phyloP scores from a whole-genome alignment of 2,329 filamentous ascomycete genomes.

The Colletotrichum spinosum region DNA sequence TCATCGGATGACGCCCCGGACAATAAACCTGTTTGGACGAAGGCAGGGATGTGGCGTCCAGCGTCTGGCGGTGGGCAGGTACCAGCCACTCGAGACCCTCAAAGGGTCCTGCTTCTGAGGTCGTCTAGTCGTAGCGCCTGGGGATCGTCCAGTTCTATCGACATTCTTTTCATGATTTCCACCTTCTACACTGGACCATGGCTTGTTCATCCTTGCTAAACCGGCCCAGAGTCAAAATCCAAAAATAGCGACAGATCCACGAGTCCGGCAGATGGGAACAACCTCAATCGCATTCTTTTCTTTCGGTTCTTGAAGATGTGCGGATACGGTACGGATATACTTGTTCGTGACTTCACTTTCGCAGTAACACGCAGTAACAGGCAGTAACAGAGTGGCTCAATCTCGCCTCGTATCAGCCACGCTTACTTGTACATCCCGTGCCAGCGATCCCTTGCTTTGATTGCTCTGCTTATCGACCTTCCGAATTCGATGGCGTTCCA shows the following conservation, averaged over 20 bases:
- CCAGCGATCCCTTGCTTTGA: background rate
- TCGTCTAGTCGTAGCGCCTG: constrained; percentile 9
- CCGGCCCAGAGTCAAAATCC: background rate
- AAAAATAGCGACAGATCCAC: background rate
- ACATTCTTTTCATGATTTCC: too few species aligned
- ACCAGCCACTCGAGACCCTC: constrained; percentile 30
- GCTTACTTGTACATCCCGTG: background rate
- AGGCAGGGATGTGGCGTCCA: constrained; percentile 22
- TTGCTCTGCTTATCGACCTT: constrained; percentile 30
- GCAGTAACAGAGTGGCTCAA: too few species aligned
- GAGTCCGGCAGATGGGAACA: background rate
- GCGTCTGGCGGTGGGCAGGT: constrained; percentile 11
- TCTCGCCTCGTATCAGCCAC: too few species aligned
- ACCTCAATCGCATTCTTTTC: background rate
- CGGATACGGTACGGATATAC: too few species aligned
- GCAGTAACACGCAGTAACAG: too few species aligned
- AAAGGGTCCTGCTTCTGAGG: constrained; percentile 24
- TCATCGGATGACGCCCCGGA: constrained; percentile 27
- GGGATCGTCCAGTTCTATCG: background rate
- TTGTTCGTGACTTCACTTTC: too few species aligned
- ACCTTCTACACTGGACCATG: background rate
- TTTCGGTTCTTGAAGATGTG: too few species aligned
- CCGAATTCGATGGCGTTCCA: constrained; percentile 24
- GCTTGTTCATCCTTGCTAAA: constrained; percentile 7
- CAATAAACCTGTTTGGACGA: constrained; percentile 30